Evolutionary conservation across 2,329 filamentous ascomycete species (phyloP).

Genomic region (Cladosporium oxysporum): DNA sequence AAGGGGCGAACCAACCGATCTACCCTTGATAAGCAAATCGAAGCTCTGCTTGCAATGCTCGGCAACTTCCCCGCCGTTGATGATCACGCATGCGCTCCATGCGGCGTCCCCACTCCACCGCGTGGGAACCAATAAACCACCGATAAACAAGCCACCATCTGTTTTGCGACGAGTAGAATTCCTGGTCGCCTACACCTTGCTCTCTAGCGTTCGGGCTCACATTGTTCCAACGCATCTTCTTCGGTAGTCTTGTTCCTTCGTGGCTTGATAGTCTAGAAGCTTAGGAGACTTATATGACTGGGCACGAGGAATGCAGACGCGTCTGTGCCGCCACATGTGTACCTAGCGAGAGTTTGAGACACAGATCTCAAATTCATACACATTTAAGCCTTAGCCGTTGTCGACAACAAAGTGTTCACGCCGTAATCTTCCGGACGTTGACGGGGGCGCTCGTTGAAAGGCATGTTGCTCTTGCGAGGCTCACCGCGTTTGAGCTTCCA

Average conservation of each 20-base stretch:
- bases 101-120: conserved; percentile 12
- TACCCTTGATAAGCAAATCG: conserved; percentile 12
- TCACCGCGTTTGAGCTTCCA: no score
- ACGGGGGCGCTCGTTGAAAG: neutral
- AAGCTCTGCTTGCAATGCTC: conserved; percentile 12
- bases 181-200: neutral
- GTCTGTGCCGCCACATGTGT: neutral
- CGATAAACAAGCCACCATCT: neutral
- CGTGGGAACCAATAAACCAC: neutral
- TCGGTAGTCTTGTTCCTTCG: neutral
- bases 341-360: neutral
- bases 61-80: conserved; percentile 9
- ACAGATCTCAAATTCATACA: neutral
- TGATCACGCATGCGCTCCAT: conserved; percentile 9
- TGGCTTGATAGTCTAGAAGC: neutral
- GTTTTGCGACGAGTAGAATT: neutral
- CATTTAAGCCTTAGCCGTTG: neutral
- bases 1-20: conserved; percentile 1
- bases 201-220: conserved; percentile 3
- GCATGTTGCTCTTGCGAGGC: no score
- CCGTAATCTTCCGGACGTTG: neutral
- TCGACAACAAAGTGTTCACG: neutral
- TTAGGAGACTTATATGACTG: neutral
- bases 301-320: neutral
- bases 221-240: neutral